phyloP scores from a whole-genome alignment of 345 rosid genomes.

The Gossypium australe region DNA sequence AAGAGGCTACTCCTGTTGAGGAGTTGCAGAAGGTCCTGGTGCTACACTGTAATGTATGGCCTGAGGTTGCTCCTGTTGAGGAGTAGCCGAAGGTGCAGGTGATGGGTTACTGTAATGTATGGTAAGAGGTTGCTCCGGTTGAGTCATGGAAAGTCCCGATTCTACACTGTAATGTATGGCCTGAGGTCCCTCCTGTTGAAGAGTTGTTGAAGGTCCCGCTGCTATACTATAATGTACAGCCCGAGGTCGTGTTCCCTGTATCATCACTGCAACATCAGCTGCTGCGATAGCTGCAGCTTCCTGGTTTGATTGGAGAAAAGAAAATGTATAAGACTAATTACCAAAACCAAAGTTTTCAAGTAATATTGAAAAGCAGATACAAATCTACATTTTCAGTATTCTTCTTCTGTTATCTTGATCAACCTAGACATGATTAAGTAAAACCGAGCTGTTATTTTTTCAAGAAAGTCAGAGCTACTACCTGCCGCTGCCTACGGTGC shows the following conservation, averaged over 20 bases:
- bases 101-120: too few relatives aligned
- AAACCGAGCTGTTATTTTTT: neutral
- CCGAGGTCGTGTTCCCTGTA: neutral
- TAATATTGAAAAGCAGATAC: neutral
- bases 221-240: neutral
- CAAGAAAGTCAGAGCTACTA: neutral
- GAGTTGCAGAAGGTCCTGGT: too few relatives aligned
- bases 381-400: neutral
- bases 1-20: too few relatives aligned
- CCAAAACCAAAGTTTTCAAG: neutral
- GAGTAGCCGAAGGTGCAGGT: too few relatives aligned
- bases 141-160: too few relatives aligned
- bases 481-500: neutral
- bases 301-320: neutral
- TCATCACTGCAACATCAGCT: neutral
- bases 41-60: too few relatives aligned
- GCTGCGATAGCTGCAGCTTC: neutral
- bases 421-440: neutral
- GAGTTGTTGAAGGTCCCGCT: neutral
- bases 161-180: too few relatives aligned
- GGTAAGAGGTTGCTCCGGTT: too few relatives aligned
- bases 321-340: neutral
- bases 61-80: too few relatives aligned
- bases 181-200: neutral
- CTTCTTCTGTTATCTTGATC: neutral